Base-by-base conservation (phyloP, 345 rosid species). In the Capsella bursapastoris region DNA sequence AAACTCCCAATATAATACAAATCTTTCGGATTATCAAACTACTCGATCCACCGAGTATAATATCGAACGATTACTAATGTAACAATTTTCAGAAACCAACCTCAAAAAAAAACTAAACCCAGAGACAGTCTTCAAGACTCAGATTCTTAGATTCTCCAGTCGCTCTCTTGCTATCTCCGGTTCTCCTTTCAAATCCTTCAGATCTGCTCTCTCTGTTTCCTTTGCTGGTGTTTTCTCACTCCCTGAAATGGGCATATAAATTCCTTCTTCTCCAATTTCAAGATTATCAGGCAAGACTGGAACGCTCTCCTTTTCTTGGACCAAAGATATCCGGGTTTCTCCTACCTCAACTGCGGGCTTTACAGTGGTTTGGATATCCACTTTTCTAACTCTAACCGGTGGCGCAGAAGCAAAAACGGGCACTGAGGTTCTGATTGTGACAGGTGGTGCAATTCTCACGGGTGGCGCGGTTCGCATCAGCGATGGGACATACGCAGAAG, bases 351-450 rank as follows among this genome's bases (percentile, higher is more conserved):
- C 8, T 10, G 76, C 31, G 6, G 81, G 60, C 60, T 74, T 72
- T 27, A 44, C 45, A 56, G 38, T 48, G 6, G 62, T 69, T 49
- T 73, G 71, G 55, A 71, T 44, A 78, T 84, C 80, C 77, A 84
- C 89, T 78, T 77, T 85, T 5, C 59, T 60, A 60, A 77, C 80
- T 58, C 15, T 79, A 18, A 69, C 61, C 4, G 80, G 83, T 18
- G 95, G 83, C 15, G 92, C 86, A 37, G 78, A 59, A 34, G 97
- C 86, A 81, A 78, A 87, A 15, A 87, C 97, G 0, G 92, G 97
- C 53, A 87, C 83, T 0, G 79, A 84, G 66, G 86, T 97, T 82
- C 97, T 84, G 40, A 95, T 80, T 4, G 90, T 86, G 70, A 92
- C 93, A 15, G 97, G 86, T 3, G 87, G 86, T 0, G 97, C 95